phyloP scores from a whole-genome alignment of 805 yeast species.

The Blastobotrys americana region DNA sequence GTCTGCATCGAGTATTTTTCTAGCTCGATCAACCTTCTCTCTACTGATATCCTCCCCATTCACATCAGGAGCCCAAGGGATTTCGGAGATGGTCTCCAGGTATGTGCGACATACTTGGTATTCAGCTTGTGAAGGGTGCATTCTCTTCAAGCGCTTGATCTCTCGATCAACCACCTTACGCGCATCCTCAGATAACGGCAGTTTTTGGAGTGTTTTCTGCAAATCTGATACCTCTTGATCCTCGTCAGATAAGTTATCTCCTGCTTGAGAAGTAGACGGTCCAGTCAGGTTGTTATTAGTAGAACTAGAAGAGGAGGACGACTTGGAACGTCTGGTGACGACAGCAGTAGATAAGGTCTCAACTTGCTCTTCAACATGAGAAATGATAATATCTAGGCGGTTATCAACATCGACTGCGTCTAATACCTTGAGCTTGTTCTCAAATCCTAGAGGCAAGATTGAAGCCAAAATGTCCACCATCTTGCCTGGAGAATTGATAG shows the following conservation, averaged over 20 bases:
- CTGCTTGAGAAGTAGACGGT: background rate
- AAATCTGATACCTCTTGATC: slow-evolving; percentile 33
- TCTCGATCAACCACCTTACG: slow-evolving; percentile 33
- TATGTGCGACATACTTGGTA: slow-evolving; percentile 37
- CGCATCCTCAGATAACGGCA: slow-evolving; percentile 30
- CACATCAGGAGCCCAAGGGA: slow-evolving; percentile 32
- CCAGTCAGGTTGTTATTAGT: background rate
- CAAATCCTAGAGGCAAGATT: slow-evolving; percentile 28
- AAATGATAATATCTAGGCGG: slow-evolving; percentile 24
- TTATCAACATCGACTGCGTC: slow-evolving; percentile 22
- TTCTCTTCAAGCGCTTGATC: slow-evolving; percentile 31
- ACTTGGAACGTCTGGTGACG: background rate
- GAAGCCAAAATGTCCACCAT: slow-evolving; percentile 32
- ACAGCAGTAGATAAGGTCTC: slow-evolving; percentile 1
- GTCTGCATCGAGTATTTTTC: slow-evolving; percentile 57
- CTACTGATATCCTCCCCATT: slow-evolving; percentile 21
- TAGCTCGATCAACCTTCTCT: slow-evolving; percentile 44
- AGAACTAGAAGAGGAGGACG: background rate
- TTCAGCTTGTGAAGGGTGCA: slow-evolving; percentile 37
- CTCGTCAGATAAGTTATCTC: slow-evolving; percentile 14
- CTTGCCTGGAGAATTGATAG: slow-evolving; percentile 20
- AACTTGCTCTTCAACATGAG: slow-evolving; percentile 10
- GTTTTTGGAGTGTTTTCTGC: slow-evolving; percentile 21
- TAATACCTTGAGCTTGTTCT: slow-evolving; percentile 27
- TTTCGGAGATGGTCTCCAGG: slow-evolving; percentile 34